Conservation (phyloP, 495 filamentous ascomycete species). For the Cercophora sp. region DNA sequence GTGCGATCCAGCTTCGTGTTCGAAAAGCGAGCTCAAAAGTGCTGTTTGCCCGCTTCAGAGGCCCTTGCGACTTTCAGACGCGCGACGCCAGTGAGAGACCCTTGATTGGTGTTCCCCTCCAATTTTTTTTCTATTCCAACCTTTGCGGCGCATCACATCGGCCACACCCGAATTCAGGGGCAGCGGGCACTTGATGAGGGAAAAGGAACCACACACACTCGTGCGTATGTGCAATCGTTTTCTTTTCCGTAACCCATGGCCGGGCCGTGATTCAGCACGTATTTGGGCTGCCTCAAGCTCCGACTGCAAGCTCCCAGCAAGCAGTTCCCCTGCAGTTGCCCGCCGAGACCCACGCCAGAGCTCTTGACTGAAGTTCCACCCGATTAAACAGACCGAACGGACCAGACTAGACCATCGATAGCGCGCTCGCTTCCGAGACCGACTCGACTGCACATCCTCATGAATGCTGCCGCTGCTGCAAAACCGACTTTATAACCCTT, state of each 20-base stretch:
- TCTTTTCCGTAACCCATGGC: background rate
- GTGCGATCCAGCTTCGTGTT: no score
- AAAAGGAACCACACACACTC: background rate
- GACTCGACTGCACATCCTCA: background rate
- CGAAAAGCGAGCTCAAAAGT: no score
- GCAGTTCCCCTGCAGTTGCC: slow-evolving; percentile 3
- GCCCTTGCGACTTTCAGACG: background rate
- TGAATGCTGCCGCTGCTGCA: background rate
- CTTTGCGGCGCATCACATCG: no score
- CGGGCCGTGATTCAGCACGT: background rate
- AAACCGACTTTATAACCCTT: background rate
- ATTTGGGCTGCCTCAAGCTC: background rate
- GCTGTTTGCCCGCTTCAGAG: background rate
- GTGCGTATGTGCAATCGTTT: background rate
- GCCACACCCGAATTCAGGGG: background rate
- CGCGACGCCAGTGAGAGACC: background rate
- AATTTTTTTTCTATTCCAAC: background rate
- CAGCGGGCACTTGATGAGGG: background rate
- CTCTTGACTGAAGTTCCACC: background rate
- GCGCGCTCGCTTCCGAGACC: background rate
- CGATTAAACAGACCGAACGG: no score
- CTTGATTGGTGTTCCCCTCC: background rate
- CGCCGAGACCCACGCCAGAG: slow-evolving; percentile 4
- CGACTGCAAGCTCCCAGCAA: background rate
- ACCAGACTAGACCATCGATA: background rate